A percentile compares a stretch with the other conserved stretches of the same genome.
Evolutionary conservation across 1,139 yeast genomes (phyloP).

Genomic region (Yamadazyma mexicana): DNA sequence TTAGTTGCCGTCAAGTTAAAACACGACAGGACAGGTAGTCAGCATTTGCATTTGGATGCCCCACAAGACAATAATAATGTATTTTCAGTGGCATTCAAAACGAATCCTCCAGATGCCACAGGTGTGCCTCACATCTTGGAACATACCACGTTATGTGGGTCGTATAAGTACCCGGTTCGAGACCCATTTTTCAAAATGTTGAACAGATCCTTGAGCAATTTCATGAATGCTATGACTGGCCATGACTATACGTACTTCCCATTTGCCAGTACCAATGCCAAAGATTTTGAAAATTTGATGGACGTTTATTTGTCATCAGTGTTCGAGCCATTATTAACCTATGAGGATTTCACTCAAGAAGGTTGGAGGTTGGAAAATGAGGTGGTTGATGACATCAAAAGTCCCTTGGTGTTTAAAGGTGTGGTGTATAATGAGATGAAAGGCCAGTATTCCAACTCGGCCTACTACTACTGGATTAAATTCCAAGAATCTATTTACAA

Average conservation of each 20-base stretch:
- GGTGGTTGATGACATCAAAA: slow-evolving; percentile 50
- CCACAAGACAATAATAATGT: slow-evolving; percentile 78
- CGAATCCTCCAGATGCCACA: slow-evolving; percentile 89
- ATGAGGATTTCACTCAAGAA: slow-evolving; percentile 88
- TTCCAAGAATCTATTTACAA: slow-evolving; percentile 88
- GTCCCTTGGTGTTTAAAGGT: slow-evolving; percentile 81
- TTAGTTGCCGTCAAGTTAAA: slow-evolving; percentile 72
- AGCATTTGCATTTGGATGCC: slow-evolving; percentile 82
- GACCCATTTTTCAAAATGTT: slow-evolving; percentile 98
- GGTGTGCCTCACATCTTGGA: slow-evolving; percentile 97
- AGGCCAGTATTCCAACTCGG: slow-evolving; percentile 90
- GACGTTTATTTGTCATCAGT: slow-evolving; percentile 89
- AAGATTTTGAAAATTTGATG: slow-evolving; percentile 81
- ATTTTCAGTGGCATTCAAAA: slow-evolving; percentile 86
- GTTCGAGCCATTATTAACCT: slow-evolving; percentile 73
- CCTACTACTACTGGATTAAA: slow-evolving; percentile 80
- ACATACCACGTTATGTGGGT: slow-evolving; percentile 94
- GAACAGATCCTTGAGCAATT: slow-evolving; percentile 80
- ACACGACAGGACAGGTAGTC: slow-evolving; percentile 70
- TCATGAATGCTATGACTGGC: slow-evolving; percentile 99
- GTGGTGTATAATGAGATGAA: slow-evolving; percentile 98
- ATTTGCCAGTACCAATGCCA: slow-evolving; percentile 86
- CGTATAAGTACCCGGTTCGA: slow-evolving; percentile 84
- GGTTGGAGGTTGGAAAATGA: slow-evolving; percentile 96
- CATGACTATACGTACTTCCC: slow-evolving; percentile 95